Percentiles rank a stretch among this genome's conserved stretches.
Evolutionary conservation across 2,329 filamentous ascomycete species (phyloP).

Genomic region (Oidium heveae): DNA sequence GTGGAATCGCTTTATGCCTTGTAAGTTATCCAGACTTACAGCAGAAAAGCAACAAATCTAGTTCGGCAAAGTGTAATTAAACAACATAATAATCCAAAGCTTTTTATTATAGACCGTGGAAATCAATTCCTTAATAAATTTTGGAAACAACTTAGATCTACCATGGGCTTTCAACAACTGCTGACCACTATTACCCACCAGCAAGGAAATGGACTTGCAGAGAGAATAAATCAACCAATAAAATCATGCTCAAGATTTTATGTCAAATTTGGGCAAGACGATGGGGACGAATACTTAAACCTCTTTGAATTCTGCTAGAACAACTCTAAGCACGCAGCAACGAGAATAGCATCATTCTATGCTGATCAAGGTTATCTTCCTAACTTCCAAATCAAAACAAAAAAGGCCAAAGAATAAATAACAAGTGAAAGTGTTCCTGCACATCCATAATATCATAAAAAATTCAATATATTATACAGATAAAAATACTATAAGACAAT

Average conservation of each 20-base stretch:
- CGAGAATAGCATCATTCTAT: neutral
- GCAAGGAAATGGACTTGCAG: neutral
- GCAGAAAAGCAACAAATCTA: neutral
- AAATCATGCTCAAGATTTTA: conserved; percentile 1
- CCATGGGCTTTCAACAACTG: neutral
- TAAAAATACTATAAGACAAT: neutral
- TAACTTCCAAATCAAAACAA: neutral
- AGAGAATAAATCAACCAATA: conserved; percentile 1
- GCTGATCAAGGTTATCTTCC: neutral
- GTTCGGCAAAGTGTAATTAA: neutral
- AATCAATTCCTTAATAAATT: neutral
- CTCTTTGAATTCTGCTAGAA: neutral
- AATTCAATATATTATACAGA: neutral
- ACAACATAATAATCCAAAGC: conserved; percentile 1
- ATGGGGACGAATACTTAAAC: conserved; percentile 1
- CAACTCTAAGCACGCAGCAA: neutral
- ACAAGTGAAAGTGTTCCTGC: neutral
- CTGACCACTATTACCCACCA: neutral
- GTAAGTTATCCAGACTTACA: neutral
- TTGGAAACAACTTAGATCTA: neutral
- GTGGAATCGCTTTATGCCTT: neutral
- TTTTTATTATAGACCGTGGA: neutral
- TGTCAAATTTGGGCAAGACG: conserved; percentile 2
- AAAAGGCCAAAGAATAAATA: neutral
- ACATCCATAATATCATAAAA: neutral